These are phyloP conservation scores for Saccharum officinarum DNA, from an alignment of 176 grass and related monocot genomes.

Conservation along the genomic window DNA sequence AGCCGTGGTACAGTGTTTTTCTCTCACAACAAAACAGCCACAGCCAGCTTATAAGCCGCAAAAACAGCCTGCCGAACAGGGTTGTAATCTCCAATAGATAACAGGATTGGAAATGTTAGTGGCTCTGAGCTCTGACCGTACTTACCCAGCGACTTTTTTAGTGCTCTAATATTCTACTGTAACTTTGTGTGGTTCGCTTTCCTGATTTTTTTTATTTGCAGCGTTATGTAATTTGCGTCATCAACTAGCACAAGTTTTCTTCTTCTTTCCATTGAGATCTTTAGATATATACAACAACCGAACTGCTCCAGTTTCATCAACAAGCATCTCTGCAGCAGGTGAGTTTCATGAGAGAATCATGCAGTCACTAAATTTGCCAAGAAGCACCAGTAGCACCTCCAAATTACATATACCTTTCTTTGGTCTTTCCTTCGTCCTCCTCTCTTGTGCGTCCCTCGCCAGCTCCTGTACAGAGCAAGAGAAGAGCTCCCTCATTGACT, in stretches of 20 bases:
- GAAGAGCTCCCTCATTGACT: conserved; percentile 53
- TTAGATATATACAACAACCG: background rate
- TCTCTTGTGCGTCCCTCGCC: conserved; percentile 13
- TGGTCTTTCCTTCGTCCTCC: conserved; percentile 1
- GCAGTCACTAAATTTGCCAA: conserved; percentile 10
- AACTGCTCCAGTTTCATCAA: background rate
- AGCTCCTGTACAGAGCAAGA: conserved; percentile 62
- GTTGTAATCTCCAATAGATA: background rate
- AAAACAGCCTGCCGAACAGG: too few relatives aligned
- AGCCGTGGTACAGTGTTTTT: too few relatives aligned
- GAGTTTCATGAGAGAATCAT: conserved; percentile 49
- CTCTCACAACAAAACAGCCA: too few relatives aligned
- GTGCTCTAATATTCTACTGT: background rate
- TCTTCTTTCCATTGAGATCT: background rate
- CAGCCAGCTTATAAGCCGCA: too few relatives aligned
- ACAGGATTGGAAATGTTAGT: background rate
- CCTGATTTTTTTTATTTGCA: background rate
- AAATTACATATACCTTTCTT: background rate
- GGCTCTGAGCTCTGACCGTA: background rate
- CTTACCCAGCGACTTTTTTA: background rate
- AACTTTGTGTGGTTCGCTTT: background rate
- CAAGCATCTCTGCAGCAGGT: background rate
- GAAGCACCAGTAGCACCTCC: conserved; percentile 17
- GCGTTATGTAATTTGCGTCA: background rate
- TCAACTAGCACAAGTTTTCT: background rate